Evolutionary conservation across 148 eudicot species (phyloP).

Genomic region (Heliamphora exappendiculata): DNA sequence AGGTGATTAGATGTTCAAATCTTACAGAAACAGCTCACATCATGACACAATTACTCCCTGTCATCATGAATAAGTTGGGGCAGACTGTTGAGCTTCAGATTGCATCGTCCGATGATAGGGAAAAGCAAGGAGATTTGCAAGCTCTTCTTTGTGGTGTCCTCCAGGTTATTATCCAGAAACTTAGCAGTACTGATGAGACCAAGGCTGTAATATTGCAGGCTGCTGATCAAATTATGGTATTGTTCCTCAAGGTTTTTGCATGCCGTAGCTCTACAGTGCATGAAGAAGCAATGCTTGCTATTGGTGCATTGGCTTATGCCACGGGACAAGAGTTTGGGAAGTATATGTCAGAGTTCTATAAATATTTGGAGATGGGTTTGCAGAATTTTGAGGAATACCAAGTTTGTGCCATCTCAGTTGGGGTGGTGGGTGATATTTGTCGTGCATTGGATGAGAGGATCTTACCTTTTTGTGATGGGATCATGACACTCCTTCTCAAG

Average conservation of each 20-base stretch:
- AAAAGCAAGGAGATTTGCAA: conserved; percentile 60
- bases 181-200: conserved; percentile 30
- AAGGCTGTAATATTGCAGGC: conserved; percentile 31
- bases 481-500: conserved; percentile 49
- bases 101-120: conserved; percentile 44
- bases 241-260: conserved; percentile 51
- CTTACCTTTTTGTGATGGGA: conserved; percentile 52
- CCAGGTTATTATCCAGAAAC: conserved; percentile 59
- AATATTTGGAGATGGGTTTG: conserved; percentile 58
- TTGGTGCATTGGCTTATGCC: conserved; percentile 61
- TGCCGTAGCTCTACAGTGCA: conserved; percentile 54
- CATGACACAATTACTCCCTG: conserved; percentile 40
- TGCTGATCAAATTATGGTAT: conserved; percentile 45
- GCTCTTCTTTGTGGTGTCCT: conserved; percentile 58
- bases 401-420: conserved; percentile 58
- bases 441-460: conserved; percentile 54
- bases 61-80: conserved; percentile 41
- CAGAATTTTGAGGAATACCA: conserved; percentile 61
- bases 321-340: conserved; percentile 46
- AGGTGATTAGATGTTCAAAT: conserved; percentile 52
- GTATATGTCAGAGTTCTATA: conserved; percentile 56
- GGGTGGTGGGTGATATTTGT: conserved; percentile 59
- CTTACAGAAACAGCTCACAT: conserved; percentile 41
- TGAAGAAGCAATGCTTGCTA: conserved; percentile 69
- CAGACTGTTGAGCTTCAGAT: conserved; percentile 46